phyloP scores from a whole-genome alignment of 257 asterid genomes.

The Rehmannia glutinosa region DNA sequence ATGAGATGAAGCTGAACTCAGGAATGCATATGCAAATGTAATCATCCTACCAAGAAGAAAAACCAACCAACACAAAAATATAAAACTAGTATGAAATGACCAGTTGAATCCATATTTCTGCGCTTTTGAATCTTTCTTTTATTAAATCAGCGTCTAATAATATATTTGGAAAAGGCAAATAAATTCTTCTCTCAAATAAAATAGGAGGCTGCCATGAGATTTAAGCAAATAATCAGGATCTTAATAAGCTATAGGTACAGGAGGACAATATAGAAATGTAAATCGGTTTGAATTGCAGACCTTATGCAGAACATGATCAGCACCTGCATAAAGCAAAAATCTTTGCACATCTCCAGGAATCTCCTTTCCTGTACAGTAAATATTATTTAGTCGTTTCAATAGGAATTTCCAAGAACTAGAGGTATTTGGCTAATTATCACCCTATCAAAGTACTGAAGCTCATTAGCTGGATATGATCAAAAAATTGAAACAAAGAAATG shows the following conservation, averaged over 20 bases:
- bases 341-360: conserved; percentile 58
- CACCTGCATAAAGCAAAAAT: conserved; percentile 51
- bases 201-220: not conserved
- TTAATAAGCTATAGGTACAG: not conserved
- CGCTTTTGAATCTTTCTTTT: too few relatives aligned
- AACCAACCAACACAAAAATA: too few relatives aligned
- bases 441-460: not conserved
- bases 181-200: not conserved
- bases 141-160: too few relatives aligned
- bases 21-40: too few relatives aligned
- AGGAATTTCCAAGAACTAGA: not conserved
- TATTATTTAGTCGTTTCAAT: not conserved
- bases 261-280: not conserved
- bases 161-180: not conserved
- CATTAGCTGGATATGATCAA: too few relatives aligned
- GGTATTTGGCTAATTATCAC: not conserved
- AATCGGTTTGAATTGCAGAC: conserved; percentile 29
- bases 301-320: conserved; percentile 71
- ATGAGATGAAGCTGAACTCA: too few relatives aligned
- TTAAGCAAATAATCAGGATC: not conserved
- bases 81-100: too few relatives aligned
- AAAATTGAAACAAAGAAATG: too few relatives aligned
- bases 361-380: conserved; percentile 57
- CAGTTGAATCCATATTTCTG: too few relatives aligned
- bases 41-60: too few relatives aligned